These are phyloP conservation scores for Phytophthora aleatoria DNA, from an alignment of 352 stramenopile genomes.

Conservation along the genomic window DNA sequence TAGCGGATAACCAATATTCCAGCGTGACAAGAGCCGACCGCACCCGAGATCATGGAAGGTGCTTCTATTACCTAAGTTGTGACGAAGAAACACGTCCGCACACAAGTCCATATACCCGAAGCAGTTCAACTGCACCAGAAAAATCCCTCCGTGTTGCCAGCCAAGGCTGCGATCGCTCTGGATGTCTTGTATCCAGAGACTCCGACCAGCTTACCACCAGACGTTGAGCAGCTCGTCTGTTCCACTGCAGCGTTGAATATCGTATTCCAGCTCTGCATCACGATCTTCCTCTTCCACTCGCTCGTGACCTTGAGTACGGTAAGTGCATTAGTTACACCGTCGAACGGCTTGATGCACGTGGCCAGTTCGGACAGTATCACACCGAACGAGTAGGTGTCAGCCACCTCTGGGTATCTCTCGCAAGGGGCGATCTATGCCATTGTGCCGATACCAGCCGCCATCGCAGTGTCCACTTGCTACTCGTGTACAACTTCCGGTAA, in stretches of 20 bases:
- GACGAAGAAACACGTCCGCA: background rate
- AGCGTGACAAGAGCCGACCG: background rate
- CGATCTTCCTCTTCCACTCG: conserved; percentile 43
- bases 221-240: too few species aligned
- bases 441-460: conserved; percentile 84
- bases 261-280: too few species aligned
- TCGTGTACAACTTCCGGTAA: conserved; percentile 17
- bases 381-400: conserved; percentile 88
- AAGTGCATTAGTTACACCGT: conserved; percentile 70
- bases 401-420: conserved; percentile 84
- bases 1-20: background rate
- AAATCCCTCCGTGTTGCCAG: too few species aligned
- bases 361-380: conserved; percentile 78
- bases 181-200: too few species aligned
- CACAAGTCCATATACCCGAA: too few species aligned
- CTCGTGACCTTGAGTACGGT: conserved; percentile 80
- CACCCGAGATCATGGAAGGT: background rate
- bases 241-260: too few species aligned
- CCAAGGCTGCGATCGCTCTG: too few species aligned
- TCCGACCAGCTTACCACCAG: too few species aligned
- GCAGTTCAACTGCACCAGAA: too few species aligned
- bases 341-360: conserved; percentile 70
- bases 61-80: background rate
- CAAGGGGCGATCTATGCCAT: conserved; percentile 86
- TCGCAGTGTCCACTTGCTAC: conserved; percentile 76